Conservation (phyloP, 306 rosid genomes). For the Styphnolobium japonicum region DNA sequence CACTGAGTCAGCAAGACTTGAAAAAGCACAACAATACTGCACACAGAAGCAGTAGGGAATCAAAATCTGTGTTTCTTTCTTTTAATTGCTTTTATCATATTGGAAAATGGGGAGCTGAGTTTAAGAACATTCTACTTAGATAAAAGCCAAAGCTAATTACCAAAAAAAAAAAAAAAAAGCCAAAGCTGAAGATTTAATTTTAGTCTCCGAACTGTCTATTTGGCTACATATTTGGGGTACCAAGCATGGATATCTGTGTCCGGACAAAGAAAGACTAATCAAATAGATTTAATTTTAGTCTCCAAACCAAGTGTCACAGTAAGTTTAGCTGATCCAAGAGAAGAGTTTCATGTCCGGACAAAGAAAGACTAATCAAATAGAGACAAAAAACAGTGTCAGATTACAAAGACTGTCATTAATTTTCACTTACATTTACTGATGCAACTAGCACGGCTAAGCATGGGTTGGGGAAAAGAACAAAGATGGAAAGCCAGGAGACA, state of each 20-base stretch:
- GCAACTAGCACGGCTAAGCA: neutral
- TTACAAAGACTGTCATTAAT: conserved; percentile 1
- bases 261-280: neutral
- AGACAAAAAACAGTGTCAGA: neutral
- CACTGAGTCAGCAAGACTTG: conserved; percentile 20
- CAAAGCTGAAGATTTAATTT: conserved; percentile 8
- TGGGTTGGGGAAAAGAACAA: neutral
- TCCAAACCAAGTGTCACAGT: neutral
- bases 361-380: neutral
- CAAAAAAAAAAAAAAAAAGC: no score
- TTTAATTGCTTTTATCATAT: conserved; percentile 19
- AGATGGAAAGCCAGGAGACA: neutral
- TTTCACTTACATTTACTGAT: neutral
- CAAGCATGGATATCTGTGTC: neutral
- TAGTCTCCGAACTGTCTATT: neutral
- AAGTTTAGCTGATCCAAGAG: neutral
- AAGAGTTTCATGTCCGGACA: neutral
- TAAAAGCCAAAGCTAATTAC: conserved; percentile 16
- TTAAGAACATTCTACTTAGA: conserved; percentile 18
- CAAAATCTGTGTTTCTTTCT: conserved; percentile 10
- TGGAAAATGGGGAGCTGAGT: conserved; percentile 27
- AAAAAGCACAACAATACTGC: conserved; percentile 23
- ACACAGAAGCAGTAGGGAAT: conserved; percentile 27
- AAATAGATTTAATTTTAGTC: no score
- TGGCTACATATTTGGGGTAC: conserved; percentile 10